phyloP scores from a whole-genome alignment of 495 filamentous ascomycete genomes.

The Penicillium ucsense region DNA sequence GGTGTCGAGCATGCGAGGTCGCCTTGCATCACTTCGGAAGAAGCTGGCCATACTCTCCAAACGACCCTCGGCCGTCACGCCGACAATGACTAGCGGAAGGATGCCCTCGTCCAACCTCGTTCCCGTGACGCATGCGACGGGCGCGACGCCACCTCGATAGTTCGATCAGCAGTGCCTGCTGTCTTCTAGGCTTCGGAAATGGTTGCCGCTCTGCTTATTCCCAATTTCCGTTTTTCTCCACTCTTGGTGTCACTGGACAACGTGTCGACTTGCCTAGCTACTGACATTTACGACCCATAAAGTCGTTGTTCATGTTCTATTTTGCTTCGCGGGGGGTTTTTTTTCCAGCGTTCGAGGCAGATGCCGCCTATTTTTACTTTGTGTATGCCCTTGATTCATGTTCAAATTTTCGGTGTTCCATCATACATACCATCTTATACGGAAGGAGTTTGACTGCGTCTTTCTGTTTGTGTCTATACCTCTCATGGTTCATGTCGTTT shows the following conservation, averaged over 20 bases:
- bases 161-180: neutral
- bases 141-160: constrained; percentile 24
- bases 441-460: constrained; percentile 7
- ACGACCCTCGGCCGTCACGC: constrained; percentile 35
- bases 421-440: constrained; percentile 20
- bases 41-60: constrained; percentile 47
- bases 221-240: no score
- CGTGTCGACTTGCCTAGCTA: no score
- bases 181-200: neutral
- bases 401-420: constrained; percentile 4
- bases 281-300: no score
- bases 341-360: neutral
- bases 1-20: constrained; percentile 49
- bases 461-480: constrained; percentile 6
- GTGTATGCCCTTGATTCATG: constrained; percentile 7
- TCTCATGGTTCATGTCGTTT: constrained; percentile 1
- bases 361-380: constrained; percentile 7
- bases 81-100: constrained; percentile 17
- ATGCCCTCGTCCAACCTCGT: constrained; percentile 23
- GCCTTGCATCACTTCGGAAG: constrained; percentile 44
- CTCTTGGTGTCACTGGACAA: no score
- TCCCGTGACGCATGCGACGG: constrained; percentile 19
- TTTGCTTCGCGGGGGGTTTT: neutral
- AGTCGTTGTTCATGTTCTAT: neutral
- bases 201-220: no score